Evolutionary conservation across 2,329 filamentous ascomycete genomes (phyloP).

Genomic region (Aspergillus versicolor): DNA sequence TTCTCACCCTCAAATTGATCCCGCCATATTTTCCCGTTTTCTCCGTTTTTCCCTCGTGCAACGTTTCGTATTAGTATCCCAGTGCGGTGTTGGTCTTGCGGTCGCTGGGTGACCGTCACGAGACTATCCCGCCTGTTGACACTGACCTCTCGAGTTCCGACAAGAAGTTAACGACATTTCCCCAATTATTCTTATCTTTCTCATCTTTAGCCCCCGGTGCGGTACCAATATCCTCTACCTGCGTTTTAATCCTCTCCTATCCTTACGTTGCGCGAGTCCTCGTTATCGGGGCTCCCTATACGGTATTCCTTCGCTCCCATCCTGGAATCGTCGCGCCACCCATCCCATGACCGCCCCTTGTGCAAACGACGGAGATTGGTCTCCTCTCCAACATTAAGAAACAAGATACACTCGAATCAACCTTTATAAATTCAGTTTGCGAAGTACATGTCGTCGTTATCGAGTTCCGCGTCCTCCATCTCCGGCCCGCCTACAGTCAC

Average conservation of each 20-base stretch:
- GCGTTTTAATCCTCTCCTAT: background rate
- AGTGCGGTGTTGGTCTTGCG: slow-evolving; percentile 3
- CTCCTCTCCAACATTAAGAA: slow-evolving; percentile 25
- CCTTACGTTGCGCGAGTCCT: background rate
- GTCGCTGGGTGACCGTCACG: slow-evolving; percentile 18
- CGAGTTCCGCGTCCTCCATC: slow-evolving; percentile 19
- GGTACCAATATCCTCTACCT: background rate
- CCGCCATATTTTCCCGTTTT: background rate
- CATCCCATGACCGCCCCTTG: slow-evolving; percentile 34
- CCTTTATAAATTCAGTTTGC: background rate
- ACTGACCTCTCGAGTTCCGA: background rate
- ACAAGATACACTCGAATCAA: slow-evolving; percentile 5
- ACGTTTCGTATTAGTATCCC: background rate
- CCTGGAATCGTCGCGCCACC: slow-evolving; percentile 26
- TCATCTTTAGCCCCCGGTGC: background rate
- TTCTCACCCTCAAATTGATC: background rate
- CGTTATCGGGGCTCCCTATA: slow-evolving; percentile 1
- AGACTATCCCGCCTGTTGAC: slow-evolving; percentile 11
- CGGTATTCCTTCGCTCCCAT: slow-evolving; percentile 4
- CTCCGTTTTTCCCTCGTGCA: background rate
- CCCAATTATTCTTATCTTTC: slow-evolving; percentile 2
- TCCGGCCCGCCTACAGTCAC: slow-evolving; percentile 16
- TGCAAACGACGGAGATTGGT: slow-evolving; percentile 35
- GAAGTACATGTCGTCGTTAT: slow-evolving; percentile 26
- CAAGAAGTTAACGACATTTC: background rate